phyloP scores from a whole-genome alignment of 345 rosid species.

The Erodium maritimum region DNA sequence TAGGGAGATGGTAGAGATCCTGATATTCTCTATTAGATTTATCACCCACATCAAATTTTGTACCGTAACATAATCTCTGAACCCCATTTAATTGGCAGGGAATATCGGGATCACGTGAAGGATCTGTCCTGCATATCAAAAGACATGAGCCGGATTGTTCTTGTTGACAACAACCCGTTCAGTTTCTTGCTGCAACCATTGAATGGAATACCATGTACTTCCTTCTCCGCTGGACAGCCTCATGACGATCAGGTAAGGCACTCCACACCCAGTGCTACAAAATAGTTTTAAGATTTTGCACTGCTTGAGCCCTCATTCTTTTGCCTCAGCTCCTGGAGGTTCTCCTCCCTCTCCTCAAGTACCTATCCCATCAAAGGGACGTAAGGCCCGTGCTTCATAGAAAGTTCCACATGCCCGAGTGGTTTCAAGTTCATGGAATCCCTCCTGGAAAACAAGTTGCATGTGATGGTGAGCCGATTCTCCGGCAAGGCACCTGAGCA shows the following conservation, averaged over 20 bases:
- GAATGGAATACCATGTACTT: slow-evolving; percentile 53
- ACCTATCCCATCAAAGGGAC: slow-evolving; percentile 33
- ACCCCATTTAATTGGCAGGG: slow-evolving; percentile 16
- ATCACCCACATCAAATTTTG: too few relatives aligned
- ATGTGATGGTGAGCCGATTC: too few relatives aligned
- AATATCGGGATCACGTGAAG: slow-evolving; percentile 45
- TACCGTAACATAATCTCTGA: background rate
- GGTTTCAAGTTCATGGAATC: slow-evolving; percentile 47
- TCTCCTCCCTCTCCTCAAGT: slow-evolving; percentile 30
- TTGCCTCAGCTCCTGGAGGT: slow-evolving; percentile 33
- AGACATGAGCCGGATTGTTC: slow-evolving; percentile 34
- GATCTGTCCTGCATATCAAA: slow-evolving; percentile 40
- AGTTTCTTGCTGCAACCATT: slow-evolving; percentile 58
- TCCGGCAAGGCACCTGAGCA: background rate
- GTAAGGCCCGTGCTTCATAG: slow-evolving; percentile 22
- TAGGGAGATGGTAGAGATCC: too few relatives aligned
- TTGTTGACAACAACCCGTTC: slow-evolving; percentile 56
- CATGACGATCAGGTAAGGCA: slow-evolving; percentile 32
- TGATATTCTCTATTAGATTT: too few relatives aligned
- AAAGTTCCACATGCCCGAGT: slow-evolving; percentile 37
- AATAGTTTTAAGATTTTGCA: background rate
- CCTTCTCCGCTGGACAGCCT: slow-evolving; percentile 39
- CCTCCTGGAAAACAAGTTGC: background rate
- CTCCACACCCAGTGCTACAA: background rate
- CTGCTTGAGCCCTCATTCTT: background rate